phyloP scores from a whole-genome alignment of 164 flowering plant genomes.

The Chimonanthus salicifolius region DNA sequence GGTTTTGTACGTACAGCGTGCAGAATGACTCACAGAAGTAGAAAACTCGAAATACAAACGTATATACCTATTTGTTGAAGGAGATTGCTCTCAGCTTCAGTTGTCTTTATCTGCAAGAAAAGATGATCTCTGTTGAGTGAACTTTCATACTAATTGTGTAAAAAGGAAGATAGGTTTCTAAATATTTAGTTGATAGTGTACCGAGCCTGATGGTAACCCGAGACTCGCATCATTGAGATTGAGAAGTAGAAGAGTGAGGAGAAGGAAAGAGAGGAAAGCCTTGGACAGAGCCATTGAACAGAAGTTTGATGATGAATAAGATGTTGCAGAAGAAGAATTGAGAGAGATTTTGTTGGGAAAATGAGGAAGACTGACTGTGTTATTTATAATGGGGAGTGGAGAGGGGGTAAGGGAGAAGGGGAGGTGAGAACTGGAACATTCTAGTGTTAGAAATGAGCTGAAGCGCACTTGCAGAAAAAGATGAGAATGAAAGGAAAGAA shows the following conservation, averaged over 20 bases:
- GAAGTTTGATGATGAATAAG: too few relatives aligned
- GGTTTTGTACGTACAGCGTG: not conserved
- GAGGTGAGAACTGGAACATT: too few relatives aligned
- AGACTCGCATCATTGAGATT: not conserved
- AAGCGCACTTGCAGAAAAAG: too few relatives aligned
- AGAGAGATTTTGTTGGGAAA: not conserved
- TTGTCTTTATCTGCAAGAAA: not conserved
- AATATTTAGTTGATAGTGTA: not conserved
- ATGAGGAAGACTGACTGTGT: not conserved
- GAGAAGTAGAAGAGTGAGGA: not conserved
- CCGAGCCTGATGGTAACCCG: not conserved
- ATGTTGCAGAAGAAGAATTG: not conserved
- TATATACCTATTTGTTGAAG: not conserved
- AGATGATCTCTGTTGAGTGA: not conserved
- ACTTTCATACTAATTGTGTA: too few relatives aligned
- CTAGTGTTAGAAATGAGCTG: too few relatives aligned
- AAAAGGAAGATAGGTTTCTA: not conserved
- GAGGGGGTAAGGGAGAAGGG: not conserved
- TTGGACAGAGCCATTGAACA: constrained; percentile 1
- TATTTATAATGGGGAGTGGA: not conserved
- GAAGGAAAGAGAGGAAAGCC: not conserved
- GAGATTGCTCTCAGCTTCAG: not conserved
- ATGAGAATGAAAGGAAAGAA: too few relatives aligned
- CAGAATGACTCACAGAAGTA: not conserved
- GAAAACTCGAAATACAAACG: not conserved